Evolutionary conservation across 345 rosid species (phyloP).

Genomic region (Combretum micranthum): DNA sequence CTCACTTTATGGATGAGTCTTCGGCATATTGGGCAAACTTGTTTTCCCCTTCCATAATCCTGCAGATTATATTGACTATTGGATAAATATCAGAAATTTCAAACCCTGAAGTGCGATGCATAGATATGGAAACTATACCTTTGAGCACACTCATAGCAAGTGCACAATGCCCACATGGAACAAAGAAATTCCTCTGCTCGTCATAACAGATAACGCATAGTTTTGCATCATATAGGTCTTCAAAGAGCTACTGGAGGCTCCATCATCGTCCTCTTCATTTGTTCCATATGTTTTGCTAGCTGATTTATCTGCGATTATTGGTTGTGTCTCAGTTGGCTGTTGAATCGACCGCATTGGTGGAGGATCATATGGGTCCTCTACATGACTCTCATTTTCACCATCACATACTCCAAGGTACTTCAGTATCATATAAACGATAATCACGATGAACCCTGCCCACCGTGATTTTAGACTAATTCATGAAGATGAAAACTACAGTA

Average conservation of each 20-base stretch:
- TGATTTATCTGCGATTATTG: conserved; percentile 30
- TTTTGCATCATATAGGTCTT: conserved; percentile 70
- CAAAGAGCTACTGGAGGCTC: conserved; percentile 45
- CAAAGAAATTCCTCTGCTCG: conserved; percentile 71
- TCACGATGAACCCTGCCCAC: conserved; percentile 36
- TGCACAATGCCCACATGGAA: conserved; percentile 92
- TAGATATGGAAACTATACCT: conserved; percentile 24
- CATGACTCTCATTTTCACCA: conserved; percentile 5
- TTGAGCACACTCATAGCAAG: conserved; percentile 78
- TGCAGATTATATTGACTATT: conserved; percentile 16
- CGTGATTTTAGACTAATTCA: too few relatives aligned
- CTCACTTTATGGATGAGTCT: conserved; percentile 55
- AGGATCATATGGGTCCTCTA: conserved; percentile 1
- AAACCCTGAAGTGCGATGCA: neutral
- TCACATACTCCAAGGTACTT: conserved; percentile 48
- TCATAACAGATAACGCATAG: conserved; percentile 79
- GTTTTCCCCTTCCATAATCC: conserved; percentile 63
- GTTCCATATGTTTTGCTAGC: conserved; percentile 31
- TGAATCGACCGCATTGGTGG: neutral
- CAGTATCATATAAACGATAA: conserved; percentile 27
- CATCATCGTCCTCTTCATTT: conserved; percentile 37
- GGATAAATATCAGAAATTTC: neutral
- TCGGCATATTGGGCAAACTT: conserved; percentile 83
- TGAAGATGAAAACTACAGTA: neutral
- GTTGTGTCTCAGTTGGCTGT: conserved; percentile 32